These are phyloP conservation scores for Aspergillus texensis DNA, from an alignment of 2,329 filamentous ascomycete species.

Conservation along the genomic window DNA sequence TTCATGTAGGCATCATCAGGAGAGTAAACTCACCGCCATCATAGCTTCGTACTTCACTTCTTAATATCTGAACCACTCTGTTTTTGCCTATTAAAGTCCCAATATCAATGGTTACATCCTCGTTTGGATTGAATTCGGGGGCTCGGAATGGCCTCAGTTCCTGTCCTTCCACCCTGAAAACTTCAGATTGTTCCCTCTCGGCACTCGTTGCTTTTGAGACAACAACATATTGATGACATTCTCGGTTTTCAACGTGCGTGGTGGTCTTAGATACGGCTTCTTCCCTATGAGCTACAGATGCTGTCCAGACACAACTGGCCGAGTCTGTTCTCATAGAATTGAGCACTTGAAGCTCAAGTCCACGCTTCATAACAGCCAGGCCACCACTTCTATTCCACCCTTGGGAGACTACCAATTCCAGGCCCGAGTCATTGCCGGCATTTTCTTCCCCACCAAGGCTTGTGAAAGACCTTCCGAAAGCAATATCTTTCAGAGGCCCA, in stretches of 20 bases:
- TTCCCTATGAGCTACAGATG: constrained; percentile 57
- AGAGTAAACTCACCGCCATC: constrained; percentile 70
- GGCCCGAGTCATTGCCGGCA: constrained; percentile 40
- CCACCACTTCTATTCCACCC: constrained; percentile 64
- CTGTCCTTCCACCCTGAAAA: constrained; percentile 73
- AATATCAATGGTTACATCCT: constrained; percentile 83
- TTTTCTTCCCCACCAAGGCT: constrained; percentile 51
- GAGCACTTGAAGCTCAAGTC: constrained; percentile 73
- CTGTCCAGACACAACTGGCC: constrained; percentile 78
- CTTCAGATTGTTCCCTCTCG: constrained; percentile 74
- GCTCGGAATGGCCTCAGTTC: constrained; percentile 75
- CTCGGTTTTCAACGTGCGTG: constrained; percentile 58
- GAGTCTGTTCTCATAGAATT: constrained; percentile 72
- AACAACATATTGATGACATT: constrained; percentile 74
- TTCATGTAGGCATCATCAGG: constrained; percentile 5
- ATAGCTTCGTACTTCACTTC: constrained; percentile 85
- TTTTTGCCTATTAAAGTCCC: constrained; percentile 79
- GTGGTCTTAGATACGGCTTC: constrained; percentile 49
- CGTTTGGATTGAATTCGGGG: constrained; percentile 89
- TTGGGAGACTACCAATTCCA: constrained; percentile 58
- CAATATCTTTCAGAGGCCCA: constrained; percentile 76
- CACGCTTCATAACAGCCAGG: constrained; percentile 74
- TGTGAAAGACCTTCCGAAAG: constrained; percentile 63
- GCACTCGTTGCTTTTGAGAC: constrained; percentile 69
- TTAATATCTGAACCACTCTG: constrained; percentile 83